phyloP scores from a whole-genome alignment of 2,329 filamentous ascomycete genomes.

The Verticillium albo-atrum region DNA sequence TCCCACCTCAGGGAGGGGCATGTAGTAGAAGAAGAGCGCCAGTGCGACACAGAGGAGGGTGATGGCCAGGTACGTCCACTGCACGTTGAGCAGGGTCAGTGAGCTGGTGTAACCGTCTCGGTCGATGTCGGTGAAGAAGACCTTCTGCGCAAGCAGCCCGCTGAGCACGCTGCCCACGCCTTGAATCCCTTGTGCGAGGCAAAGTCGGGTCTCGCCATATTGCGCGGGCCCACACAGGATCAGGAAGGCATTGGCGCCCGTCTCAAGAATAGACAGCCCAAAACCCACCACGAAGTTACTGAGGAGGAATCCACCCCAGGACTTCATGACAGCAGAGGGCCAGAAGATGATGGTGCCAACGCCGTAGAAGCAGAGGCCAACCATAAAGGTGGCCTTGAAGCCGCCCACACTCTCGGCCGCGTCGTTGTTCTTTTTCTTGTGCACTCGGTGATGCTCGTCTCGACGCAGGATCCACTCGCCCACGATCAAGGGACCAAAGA shows the following conservation, averaged over 20 bases:
- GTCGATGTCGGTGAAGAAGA: constrained; percentile 64
- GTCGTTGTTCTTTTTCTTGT: constrained; percentile 24
- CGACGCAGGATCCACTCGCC: constrained; percentile 67
- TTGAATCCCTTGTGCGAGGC: constrained; percentile 72
- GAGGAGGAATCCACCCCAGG: constrained; percentile 74
- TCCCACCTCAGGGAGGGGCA: constrained; percentile 58
- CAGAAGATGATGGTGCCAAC: constrained; percentile 80
- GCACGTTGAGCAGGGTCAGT: constrained; percentile 64
- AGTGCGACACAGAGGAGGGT: constrained; percentile 69
- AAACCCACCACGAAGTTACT: constrained; percentile 72
- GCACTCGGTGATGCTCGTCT: constrained; percentile 54
- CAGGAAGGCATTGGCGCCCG: constrained; percentile 72
- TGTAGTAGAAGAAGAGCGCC: constrained; percentile 65
- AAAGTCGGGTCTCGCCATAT: constrained; percentile 70
- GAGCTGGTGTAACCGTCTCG: constrained; percentile 21
- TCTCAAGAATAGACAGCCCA: constrained; percentile 73
- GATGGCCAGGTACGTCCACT: constrained; percentile 83
- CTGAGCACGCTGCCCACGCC: constrained; percentile 70
- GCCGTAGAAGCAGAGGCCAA: constrained; percentile 70
- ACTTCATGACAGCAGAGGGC: constrained; percentile 70
- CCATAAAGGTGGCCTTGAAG: constrained; percentile 77
- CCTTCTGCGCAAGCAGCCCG: constrained; percentile 66
- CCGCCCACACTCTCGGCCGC: constrained; percentile 50
- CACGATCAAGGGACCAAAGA: constrained; percentile 64
- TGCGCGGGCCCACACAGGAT: constrained; percentile 67